Evolutionary conservation across 331 rosid species (phyloP).

Genomic region (Malus hybrid): DNA sequence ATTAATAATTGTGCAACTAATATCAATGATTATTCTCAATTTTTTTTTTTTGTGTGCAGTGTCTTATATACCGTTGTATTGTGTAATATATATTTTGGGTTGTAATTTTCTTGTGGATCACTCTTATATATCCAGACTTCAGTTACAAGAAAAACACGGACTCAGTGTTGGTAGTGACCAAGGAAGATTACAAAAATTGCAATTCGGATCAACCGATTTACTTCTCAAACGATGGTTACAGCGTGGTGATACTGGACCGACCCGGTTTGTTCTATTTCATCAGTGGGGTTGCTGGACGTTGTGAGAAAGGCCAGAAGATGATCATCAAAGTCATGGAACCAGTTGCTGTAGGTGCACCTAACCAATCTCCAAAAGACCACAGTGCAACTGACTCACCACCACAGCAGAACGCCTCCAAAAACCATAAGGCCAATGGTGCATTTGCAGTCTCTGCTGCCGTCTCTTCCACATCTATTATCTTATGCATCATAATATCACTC

Average conservation of each 20-base stretch:
- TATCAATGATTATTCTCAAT: too few relatives aligned
- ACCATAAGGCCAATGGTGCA: constrained; percentile 9
- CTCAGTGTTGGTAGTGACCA: constrained; percentile 62
- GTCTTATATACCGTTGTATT: background rate
- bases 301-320: constrained; percentile 58
- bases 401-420: background rate
- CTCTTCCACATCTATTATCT: constrained; percentile 3
- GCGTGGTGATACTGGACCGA: constrained; percentile 30
- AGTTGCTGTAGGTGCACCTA: background rate
- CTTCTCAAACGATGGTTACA: constrained; percentile 53
- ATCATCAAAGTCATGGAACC: constrained; percentile 54
- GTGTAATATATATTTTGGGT: background rate
- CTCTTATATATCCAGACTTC: constrained; percentile 31
- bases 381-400: constrained; percentile 1
- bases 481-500: constrained; percentile 5
- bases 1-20: too few relatives aligned
- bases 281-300: constrained; percentile 72
- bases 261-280: constrained; percentile 76
- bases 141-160: constrained; percentile 38
- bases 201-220: constrained; percentile 40
- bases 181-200: constrained; percentile 58
- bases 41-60: too few relatives aligned
- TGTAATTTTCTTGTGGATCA: background rate
- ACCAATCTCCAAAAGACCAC: background rate
- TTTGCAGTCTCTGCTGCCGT: constrained; percentile 2